Evolutionary conservation across 345 rosid genomes (phyloP), one percentile per base, ranked within the genome.

Genomic region (Boechera retrofracta): DNA sequence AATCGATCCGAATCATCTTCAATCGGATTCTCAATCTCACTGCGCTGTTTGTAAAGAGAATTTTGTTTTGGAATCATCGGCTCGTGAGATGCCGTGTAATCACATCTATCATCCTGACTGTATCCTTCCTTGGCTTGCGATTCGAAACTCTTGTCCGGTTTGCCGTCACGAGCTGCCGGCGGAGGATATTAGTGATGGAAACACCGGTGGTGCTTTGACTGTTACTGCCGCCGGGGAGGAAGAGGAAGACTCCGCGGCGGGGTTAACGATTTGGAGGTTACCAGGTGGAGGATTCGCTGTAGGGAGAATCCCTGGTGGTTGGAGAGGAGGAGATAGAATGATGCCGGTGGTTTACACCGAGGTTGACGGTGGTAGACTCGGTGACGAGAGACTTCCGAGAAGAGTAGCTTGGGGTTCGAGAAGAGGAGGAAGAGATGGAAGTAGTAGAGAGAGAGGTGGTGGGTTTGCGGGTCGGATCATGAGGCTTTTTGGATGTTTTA

Each of bases 231-330:
- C 6, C 2, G 18, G 12, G 2, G 78, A 77, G 35, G 83, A 81
- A 1, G 83, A 72, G 28, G 83, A 81, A 5, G 83, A 80, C 31
- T 89, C 85, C 2, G 85, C 92, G 1, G 93, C 87, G 4, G 99
- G 98, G 3, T 67, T 95, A 74, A 92, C 99, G 4, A 91, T 95
- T 48, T 95, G 99, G 98, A 87, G 99, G 70, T 62, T 95, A 3
- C 99, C 98, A 0, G 97, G 97, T 0, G 99, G 99, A 2, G 98
- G 98, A 53, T 92, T 86, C 21, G 99, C 99, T 0, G 99, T 95
- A 21, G 98, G 99, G 74, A 85, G 97, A 79, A 90, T 95, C 61
- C 82, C 83, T 0, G 96, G 94, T 2, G 92, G 86, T 36, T 86
- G 88, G 78, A 88, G 91, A 79, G 95, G 87, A 9, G 85, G 85